Evolutionary conservation across 345 rosid species (phyloP), one percentile per base, ranked within the genome.

Genomic region (Excoecaria agallocha): DNA sequence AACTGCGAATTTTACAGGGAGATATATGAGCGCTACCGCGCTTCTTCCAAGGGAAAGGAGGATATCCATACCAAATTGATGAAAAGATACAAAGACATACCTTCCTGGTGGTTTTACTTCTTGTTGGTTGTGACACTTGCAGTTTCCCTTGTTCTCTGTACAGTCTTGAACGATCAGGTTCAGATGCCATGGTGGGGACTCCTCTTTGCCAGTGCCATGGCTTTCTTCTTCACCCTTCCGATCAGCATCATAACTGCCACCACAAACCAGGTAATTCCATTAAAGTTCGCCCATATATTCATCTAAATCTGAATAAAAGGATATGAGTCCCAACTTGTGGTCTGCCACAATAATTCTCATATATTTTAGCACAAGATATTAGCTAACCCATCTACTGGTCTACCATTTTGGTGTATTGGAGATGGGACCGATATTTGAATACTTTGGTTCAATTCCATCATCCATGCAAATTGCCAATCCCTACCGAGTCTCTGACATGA

Each of bases 171-270:
- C 20, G 89, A 90, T 62, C 82, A 93, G 77, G 89, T 93, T 67
- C 96, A 91, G 75, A 86, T 93, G 92, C 98, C 98, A 63, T 93
- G 98, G 96, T 93, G 98, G 96, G 97, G 94, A 59, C 94, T 93
- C 60, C 68, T 93, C 69, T 90, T 91, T 51, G 97, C 91, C 24
- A 76, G 86, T 43, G 9, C 46, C 9, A 43, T 43, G 9, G 46
- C 9, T 43, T 43, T 43, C 58, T 6, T 80, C 68, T 93, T 93
- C 83, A 91, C 96, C 56, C 94, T 93, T 54, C 98, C 98, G 0
- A 86, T 91, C 76, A 43, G 46, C 9, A 43, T 43, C 7, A 43
- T 4, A 4, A 43, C 46, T 4, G 6, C 6, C 46, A 4, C 9
- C 7, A 43, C 7, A 8, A 43, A 43, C 6, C 6, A 43, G 9